Evolutionary conservation across 2,329 filamentous ascomycete species (phyloP), one percentile per base, ranked within the genome.

Genomic region (Penicillium olsonii): DNA sequence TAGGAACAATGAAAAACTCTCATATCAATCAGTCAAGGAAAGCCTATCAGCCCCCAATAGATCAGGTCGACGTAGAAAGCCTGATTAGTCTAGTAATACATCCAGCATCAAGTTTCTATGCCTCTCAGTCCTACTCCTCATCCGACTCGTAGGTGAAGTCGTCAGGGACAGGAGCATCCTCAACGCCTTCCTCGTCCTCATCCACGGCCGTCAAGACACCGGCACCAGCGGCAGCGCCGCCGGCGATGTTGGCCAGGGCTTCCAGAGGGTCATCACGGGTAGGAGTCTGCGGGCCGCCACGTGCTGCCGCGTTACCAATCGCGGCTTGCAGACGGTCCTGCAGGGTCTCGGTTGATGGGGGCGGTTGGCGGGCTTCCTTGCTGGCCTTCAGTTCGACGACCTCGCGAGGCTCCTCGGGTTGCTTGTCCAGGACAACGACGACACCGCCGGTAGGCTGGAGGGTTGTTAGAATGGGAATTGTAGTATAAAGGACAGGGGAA

Each of bases 311-410:
- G 2, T 59, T 64, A 22, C 64, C 66, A 41, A 69, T 69, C 7
- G 68, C 71, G 9, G 69, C 69, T 44, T 71, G 71, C n/a, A 75
- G 63, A 35, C 71, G 72, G 48, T 74, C 71, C 48, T 74, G 69
- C 55, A 64, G 74, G 62, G 51, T 76, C 68, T 61, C 78, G 7
- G 62, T 54, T 5, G 67, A 48, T 18, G 72, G 65, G 10, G 78
- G 73, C 6, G 74, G 68, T 55, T 80, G 68, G 47, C 65, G 66
- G 37, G 63, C 59, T 42, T 73, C 70, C 50, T 95, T 96, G 80
- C 92, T 94, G 35, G 95, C 83, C 77, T 95, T 96, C 71, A 97
- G 84, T 69, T 97, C 94, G 40, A 99, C 82, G 7, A 94, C 80
- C 15, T 84, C 78, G 70, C 95, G 95, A 40, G 85, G 74, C 69